Base-by-base conservation (phyloP, 345 rosid species). In the Eucalyptus brandiana region DNA sequence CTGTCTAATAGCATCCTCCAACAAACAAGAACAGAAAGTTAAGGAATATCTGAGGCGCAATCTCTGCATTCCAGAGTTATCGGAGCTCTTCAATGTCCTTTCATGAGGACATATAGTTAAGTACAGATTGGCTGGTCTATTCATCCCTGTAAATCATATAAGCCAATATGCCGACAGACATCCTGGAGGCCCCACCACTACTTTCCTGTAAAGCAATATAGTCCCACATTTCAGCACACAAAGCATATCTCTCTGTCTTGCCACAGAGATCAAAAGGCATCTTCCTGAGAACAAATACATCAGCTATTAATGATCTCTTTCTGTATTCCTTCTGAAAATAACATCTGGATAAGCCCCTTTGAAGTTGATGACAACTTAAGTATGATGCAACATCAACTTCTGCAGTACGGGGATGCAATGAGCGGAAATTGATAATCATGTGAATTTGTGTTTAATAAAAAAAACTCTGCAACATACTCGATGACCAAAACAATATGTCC, bases 1-100 rank as follows among this genome's bases (percentile, higher is more conserved):
- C 80, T 95, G 94, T 94, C 92, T 95, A 88, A 96, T 96, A 18
- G 97, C 98, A 91, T 97, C 97, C 99, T 96, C 44, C 44, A 69
- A 17, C 44, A 69, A 32, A 69, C 80, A 34, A 69, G 24, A 9
- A 69, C 24, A 69, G 80, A 34, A 69, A 69, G 8, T 34, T 9
- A 4, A 34, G 44, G 44, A 69, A 69, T 34, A 37, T 18, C 44
- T 69, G 24, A 34, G 13, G 44, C 44, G 42, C 24, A 69, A 69
- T 69, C 80, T 69, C 80, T 34, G 80, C 42, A 34, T 69, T 9
- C 44, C 12, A 17, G 42, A 69, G 21, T 69, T 34, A 34, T 34
- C 12, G 44, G 44, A 69, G 80, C 24, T 18, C 80, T 67, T 67
- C 23, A 67, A 32, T 32, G 42, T 69, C 80, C 24, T 34, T 18